phyloP scores from a whole-genome alignment of 2,329 filamentous ascomycete species.

The Botryotinia globosa region DNA sequence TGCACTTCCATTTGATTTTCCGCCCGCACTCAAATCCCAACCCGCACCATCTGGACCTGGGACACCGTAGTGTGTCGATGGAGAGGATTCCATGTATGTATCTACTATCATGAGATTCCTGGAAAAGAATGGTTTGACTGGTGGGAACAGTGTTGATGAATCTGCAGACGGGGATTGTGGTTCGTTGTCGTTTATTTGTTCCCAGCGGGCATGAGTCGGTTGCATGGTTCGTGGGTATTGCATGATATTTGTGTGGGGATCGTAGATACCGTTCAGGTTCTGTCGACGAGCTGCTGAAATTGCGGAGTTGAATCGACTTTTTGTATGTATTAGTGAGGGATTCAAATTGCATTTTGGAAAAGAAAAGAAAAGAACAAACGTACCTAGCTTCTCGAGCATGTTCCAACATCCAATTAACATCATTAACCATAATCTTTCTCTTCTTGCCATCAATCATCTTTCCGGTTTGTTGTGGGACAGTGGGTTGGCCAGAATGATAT shows the following conservation, averaged over 20 bases:
- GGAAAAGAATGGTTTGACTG: conserved; percentile 55
- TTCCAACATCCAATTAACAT: conserved; percentile 94
- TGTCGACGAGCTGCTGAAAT: conserved; percentile 62
- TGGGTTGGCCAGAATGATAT: conserved; percentile 79
- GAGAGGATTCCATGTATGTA: conserved; percentile 56
- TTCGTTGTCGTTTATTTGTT: conserved; percentile 56
- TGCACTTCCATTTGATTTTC: neutral
- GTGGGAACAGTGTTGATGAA: conserved; percentile 47
- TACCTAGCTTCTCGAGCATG: conserved; percentile 90
- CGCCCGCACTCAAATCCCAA: conserved; percentile 43
- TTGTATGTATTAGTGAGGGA: neutral
- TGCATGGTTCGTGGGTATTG: conserved; percentile 87
- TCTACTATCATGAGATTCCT: conserved; percentile 63
- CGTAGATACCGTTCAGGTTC: conserved; percentile 78
- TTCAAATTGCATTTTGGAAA: conserved; percentile 20
- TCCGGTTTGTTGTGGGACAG: conserved; percentile 70
- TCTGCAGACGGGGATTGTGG: conserved; percentile 14
- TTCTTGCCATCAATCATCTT: conserved; percentile 77
- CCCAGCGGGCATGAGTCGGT: conserved; percentile 80
- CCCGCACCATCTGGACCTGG: conserved; percentile 56
- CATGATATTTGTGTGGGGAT: conserved; percentile 90
- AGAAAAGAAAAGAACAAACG: conserved; percentile 33
- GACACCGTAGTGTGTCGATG: conserved; percentile 51
- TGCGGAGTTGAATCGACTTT: conserved; percentile 77
- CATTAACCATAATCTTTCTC: conserved; percentile 82